Evolutionary conservation across 768 basidiomycete genomes (phyloP), one percentile per base, ranked within the genome.

Genomic region (Dioszegia aurantiaca): DNA sequence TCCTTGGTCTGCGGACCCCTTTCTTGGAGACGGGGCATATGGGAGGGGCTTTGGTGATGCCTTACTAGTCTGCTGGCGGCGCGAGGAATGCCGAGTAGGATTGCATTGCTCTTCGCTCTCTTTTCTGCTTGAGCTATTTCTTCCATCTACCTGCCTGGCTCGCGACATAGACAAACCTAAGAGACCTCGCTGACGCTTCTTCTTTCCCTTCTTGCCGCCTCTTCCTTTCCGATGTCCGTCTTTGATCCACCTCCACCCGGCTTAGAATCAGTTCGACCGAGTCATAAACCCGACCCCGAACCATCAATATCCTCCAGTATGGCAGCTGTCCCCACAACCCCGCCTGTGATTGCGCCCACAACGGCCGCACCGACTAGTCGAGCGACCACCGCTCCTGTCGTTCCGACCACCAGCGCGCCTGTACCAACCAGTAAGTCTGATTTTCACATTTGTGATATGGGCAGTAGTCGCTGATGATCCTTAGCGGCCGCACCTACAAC

Each of bases 201-300:
- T 21, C 42, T 45, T 17, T n/a, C 26, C 30, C 10, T 39, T 19
- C 39, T 16, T 31, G 11, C 31, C 36, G 10, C 27, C 4, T 44
- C 12, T 21, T 31, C 24, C 28, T 4, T 19, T n/a, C 19, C 17
- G 2, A 43, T 55, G 41, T 55, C 43, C 41, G 28, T 55, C 24
- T 17, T 55, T 45, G 54, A 44, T 19, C 54, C 54, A 24, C 6
- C 44, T 17, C 27, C 44, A 30, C 54, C 54, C 21, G 41, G 12
- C 11, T 19, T 55, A 23, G 54, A 55, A n/a, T 42, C 52, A 6
- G 3, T 31, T 26, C 41, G 8, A 52, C 51, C 51, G 10, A 24
- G 19, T 9, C 51, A 52, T 6, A 30, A 23, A 4, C 44, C 44
- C 17, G 54, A 55, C 23, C 42, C 54, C 19, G 26, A 54, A 26